Conservation (phyloP, 2,329 filamentous ascomycete genomes). For the Colletotrichum gigasporum region DNA sequence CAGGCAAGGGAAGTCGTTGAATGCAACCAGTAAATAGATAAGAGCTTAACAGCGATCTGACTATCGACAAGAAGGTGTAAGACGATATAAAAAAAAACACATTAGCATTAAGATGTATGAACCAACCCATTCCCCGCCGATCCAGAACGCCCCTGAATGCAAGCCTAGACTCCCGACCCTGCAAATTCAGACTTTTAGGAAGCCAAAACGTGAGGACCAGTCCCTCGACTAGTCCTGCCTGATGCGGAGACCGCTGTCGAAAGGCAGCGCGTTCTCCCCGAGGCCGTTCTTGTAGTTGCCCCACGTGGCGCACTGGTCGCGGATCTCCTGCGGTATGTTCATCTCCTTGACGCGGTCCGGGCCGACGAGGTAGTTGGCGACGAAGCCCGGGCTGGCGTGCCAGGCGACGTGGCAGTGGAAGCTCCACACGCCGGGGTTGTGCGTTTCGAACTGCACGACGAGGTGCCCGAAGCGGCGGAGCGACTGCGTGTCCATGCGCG, state of each 20-base stretch:
- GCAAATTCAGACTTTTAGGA: background rate
- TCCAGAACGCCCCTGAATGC: no score
- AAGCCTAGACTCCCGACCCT: no score
- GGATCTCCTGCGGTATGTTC: background rate
- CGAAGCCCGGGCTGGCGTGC: conserved; percentile 43
- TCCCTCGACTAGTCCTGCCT: background rate
- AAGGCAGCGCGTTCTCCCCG: conserved; percentile 11
- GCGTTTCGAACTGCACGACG: conserved; percentile 54
- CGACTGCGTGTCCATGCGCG: conserved; percentile 20
- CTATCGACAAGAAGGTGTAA: no score
- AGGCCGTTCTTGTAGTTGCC: background rate
- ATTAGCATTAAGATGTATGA: no score
- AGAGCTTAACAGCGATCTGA: no score
- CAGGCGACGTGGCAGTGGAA: conserved; percentile 62
- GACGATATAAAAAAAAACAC: no score
- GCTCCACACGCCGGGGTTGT: conserved; percentile 56
- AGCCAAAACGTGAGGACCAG: no score
- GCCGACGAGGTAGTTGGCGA: conserved; percentile 21
- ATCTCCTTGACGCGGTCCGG: background rate
- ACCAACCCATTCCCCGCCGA: no score
- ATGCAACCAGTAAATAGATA: no score
- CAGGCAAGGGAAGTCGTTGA: no score
- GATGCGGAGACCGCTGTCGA: conserved; percentile 21
- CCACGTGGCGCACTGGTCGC: conserved; percentile 20
- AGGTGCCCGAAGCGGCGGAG: conserved; percentile 41